phyloP scores from a whole-genome alignment of 208 protist species.

The Trypanosoma cruzi region DNA sequence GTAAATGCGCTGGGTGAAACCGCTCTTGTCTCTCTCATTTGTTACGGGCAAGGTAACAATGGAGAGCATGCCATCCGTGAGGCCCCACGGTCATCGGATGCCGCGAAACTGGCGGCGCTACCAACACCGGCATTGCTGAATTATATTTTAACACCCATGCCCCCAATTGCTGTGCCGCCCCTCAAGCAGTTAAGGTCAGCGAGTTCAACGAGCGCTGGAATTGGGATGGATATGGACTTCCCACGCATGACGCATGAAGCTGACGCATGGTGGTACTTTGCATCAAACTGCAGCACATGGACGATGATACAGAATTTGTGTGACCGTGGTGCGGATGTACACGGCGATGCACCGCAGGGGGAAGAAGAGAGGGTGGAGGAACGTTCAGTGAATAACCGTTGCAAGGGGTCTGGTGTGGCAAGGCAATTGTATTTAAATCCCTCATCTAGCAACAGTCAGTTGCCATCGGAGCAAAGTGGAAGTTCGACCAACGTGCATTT shows the following conservation, averaged over 20 bases:
- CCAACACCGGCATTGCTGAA: slow-evolving; percentile 54
- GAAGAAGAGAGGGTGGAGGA: not conserved
- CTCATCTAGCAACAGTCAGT: not conserved
- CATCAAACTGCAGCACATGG: slow-evolving; percentile 22
- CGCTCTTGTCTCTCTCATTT: slow-evolving; percentile 69
- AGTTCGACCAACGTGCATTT: not conserved
- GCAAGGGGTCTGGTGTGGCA: not conserved
- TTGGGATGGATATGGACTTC: slow-evolving; percentile 19
- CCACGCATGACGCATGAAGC: slow-evolving; percentile 2
- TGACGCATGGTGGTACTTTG: slow-evolving; percentile 34
- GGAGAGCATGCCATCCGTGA: slow-evolving; percentile 45
- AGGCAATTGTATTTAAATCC: not conserved
- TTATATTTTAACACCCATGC: slow-evolving; percentile 71
- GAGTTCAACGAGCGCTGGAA: not conserved
- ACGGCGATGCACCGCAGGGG: slow-evolving; percentile 1
- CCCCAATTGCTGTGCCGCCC: slow-evolving; percentile 1
- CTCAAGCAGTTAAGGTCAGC: slow-evolving; percentile 13
- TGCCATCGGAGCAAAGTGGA: not conserved
- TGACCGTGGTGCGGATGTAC: slow-evolving; percentile 27
- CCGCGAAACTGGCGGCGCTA: slow-evolving; percentile 39
- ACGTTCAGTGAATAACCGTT: slow-evolving; percentile 11
- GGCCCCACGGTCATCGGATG: slow-evolving; percentile 24
- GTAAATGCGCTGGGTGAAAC: slow-evolving; percentile 75
- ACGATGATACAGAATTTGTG: slow-evolving; percentile 30
- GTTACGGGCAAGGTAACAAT: slow-evolving; percentile 76